These are phyloP conservation scores for Croton setiger DNA, from an alignment of 441 rosid genomes.

Conservation along the genomic window DNA sequence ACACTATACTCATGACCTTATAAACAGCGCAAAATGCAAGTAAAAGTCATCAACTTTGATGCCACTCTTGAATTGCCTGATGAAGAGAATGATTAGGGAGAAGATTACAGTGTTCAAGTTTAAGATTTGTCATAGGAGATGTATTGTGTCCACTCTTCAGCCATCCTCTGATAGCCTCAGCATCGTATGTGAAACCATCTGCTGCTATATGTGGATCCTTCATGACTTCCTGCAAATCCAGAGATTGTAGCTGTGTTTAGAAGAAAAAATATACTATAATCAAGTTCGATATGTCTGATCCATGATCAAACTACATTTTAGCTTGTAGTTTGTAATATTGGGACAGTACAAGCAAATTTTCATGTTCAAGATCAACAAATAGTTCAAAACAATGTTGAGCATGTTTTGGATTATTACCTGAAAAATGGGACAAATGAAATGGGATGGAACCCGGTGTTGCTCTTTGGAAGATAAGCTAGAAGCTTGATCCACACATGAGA, in stretches of 20 bases:
- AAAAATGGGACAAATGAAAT: constrained; percentile 86
- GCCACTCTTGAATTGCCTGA: constrained; percentile 83
- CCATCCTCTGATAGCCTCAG: constrained; percentile 87
- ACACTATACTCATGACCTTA: no score
- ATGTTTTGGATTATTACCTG: constrained; percentile 45
- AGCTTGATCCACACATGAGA: constrained; percentile 26
- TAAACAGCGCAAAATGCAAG: background rate
- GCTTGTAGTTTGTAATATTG: no score
- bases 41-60: constrained; percentile 41
- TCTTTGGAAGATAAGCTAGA: constrained; percentile 37
- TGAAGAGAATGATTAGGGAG: constrained; percentile 82
- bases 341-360: no score
- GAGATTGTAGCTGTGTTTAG: background rate
- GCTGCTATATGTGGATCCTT: constrained; percentile 87
- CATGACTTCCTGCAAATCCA: constrained; percentile 67
- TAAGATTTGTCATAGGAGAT: constrained; percentile 92
- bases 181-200: constrained; percentile 91
- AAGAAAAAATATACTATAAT: background rate
- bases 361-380: background rate
- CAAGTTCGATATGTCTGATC: background rate
- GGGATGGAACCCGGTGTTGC: constrained; percentile 55
- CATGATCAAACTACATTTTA: background rate
- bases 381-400: background rate
- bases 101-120: constrained; percentile 62
- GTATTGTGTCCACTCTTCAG: constrained; percentile 67